Base-by-base conservation (phyloP, 2,329 filamentous ascomycete genomes). In the Cordyceps cateniannulata region DNA sequence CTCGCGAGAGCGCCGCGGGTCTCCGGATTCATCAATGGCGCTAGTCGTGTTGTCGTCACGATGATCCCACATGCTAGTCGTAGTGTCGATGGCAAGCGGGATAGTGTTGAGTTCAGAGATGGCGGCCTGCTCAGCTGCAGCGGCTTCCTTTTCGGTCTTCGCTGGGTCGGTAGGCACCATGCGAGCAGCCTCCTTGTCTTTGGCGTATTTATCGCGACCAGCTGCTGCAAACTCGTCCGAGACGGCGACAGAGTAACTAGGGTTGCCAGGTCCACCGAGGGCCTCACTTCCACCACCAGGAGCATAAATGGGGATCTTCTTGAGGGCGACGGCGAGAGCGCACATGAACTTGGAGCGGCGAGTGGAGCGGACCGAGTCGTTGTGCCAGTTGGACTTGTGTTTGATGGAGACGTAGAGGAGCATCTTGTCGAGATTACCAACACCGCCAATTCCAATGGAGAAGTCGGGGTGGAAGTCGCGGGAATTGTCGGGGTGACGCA, bases 271-370 rank as follows among this genome's bases (percentile, higher is more conserved):
- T 45, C 83, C 84, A 62, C 86, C 86, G 2, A 87, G 76, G 42
- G 80, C 66, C 60, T 86, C 83, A 61, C 76, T 77, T 60, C 87
- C 90, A 62, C 89, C 92, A 45, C 88, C 92, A 60, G 93, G 93
- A 22, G 79, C 86, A 67, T 91, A 83, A 69, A 99, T 93, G 10
- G 93, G 93, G 20, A 99, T 82, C 76, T 88, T 92, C 75, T 91
- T 90, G 62, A 97, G 78, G 3, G 93, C 92, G 9, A 92, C 75
- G 5, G 95, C 87, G 62, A 99, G 79, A 0, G 95, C 95, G 70
- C 93, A 96, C 86, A 98, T 96, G 77, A 99, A 98, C 75, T 96
- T 98, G 72, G 90, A 96, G 63, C 93, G 87, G 57, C 93, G 86
- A 7, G 88, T 83, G 20, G 88, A 87, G 45, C 93, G 89, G 45